Evolutionary conservation across 495 filamentous ascomycete genomes (phyloP), one percentile per base, ranked within the genome.

Genomic region (Clavariopsis aquatica): DNA sequence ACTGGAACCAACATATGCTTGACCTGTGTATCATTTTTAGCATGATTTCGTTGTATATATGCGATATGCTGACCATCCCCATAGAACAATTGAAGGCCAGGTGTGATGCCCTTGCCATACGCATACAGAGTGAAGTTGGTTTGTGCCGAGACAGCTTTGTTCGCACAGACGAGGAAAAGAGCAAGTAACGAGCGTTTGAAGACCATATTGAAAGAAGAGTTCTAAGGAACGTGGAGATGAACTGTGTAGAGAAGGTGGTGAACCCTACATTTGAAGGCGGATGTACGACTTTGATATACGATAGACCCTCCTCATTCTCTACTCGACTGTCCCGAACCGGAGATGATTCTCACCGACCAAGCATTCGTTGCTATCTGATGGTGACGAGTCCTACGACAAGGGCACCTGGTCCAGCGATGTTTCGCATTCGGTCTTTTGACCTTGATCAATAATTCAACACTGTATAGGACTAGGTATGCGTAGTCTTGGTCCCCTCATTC

Each of bases 61-160:
- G 5, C 1, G 17, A 1, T 1, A 41, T 15, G 57, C 46, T 52
- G 17, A 65, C 62, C 62, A 46, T 65, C 62, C 13, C 62, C 62
- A 31, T 65, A 65, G 45, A 65, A 65, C 7, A 65, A 47, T 46
- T 43, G 23, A n/a, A 65, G 62, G 1, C 62, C 62, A 9, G 53
- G 23, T 26, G 24, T 52, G 13, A 65, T 52, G 27, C 53, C 43
- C 1, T 2, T 49, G 27, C 61, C 61, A 24, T 64, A 64, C 8
- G 61, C 61, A 49, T 64, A 64, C 15, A 64, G 52, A 15, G 27
- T 57, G 24, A 64, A 64, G 19, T 54, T 57, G 45, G 8, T 20
- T 45, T 46, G n/a, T 31, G 36, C 36, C 19, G 36, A 51, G n/a
- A 53, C 20, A 31, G 43, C 52, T 13, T 49, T 36, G 31, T 51